Conservation (phyloP, 2,329 filamentous ascomycete species). For the Lojkania enalia region DNA sequence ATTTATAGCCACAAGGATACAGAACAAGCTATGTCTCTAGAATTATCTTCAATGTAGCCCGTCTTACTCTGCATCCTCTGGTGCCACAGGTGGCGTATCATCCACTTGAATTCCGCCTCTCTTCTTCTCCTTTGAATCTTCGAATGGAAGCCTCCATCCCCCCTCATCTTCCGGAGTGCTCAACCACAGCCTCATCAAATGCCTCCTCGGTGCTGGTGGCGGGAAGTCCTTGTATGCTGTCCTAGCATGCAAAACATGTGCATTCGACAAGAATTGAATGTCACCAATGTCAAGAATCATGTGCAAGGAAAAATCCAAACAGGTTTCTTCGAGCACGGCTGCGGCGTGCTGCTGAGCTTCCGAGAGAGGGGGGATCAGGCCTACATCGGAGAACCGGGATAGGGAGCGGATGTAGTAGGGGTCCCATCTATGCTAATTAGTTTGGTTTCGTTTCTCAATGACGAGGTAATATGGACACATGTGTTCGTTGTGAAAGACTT, state of each 20-base stretch:
- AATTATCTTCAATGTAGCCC: no score
- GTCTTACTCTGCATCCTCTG: constrained; percentile 73
- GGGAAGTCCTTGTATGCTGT: constrained; percentile 77
- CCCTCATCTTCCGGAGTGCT: constrained; percentile 80
- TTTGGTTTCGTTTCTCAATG: not conserved
- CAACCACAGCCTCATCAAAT: constrained; percentile 83
- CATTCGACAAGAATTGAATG: constrained; percentile 83
- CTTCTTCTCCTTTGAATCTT: constrained; percentile 82
- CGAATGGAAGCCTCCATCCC: constrained; percentile 83
- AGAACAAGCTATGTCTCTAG: no score
- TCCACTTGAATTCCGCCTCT: constrained; percentile 87
- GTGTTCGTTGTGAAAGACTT: constrained; percentile 26
- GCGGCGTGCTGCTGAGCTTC: constrained; percentile 69
- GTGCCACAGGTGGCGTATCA: constrained; percentile 73
- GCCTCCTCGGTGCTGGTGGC: constrained; percentile 70
- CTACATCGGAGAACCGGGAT: constrained; percentile 71
- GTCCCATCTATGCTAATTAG: constrained; percentile 66
- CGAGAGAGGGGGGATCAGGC: constrained; percentile 73
- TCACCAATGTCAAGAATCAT: constrained; percentile 87
- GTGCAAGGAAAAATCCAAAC: constrained; percentile 72
- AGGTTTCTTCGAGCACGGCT: constrained; percentile 73
- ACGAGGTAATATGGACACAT: no score
- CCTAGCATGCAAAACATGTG: constrained; percentile 77
- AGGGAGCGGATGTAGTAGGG: constrained; percentile 84
- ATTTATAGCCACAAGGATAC: no score